These are phyloP conservation scores for Cercospora nicotianae DNA, from an alignment of 2,329 filamentous ascomycete species.

Conservation along the genomic window DNA sequence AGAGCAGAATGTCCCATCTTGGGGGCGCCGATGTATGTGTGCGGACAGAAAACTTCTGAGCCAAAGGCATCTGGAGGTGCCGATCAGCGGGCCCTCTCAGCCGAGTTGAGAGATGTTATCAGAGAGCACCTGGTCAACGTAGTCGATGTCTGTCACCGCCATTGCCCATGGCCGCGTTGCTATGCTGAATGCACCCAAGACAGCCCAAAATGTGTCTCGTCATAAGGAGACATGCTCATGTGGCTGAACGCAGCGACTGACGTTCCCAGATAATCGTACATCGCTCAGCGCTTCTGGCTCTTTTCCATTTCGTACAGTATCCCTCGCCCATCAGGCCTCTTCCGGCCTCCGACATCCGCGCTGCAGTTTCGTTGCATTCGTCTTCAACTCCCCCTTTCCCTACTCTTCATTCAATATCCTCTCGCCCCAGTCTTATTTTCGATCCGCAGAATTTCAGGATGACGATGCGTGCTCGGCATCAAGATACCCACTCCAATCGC, in stretches of 20 bases:
- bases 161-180: neutral
- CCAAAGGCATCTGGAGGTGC: no score
- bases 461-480: conserved; percentile 85
- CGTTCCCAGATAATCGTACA: neutral
- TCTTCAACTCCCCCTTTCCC: neutral
- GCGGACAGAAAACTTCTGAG: no score
- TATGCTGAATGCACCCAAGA: neutral
- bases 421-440: conserved; percentile 5
- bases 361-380: neutral
- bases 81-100: no score
- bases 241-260: neutral
- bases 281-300: no score
- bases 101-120: neutral
- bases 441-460: conserved; percentile 71
- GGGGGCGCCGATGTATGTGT: no score
- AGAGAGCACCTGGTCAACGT: neutral
- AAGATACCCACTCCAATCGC: conserved; percentile 79
- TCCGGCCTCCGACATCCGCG: neutral
- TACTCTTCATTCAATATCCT: neutral
- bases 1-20: no score
- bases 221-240: neutral
- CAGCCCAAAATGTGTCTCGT: neutral
- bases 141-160: neutral
- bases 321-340: no score
- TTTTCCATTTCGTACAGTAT: no score